Conservation (phyloP, 2,329 filamentous ascomycete genomes). For the Chaetomium sp. region DNA sequence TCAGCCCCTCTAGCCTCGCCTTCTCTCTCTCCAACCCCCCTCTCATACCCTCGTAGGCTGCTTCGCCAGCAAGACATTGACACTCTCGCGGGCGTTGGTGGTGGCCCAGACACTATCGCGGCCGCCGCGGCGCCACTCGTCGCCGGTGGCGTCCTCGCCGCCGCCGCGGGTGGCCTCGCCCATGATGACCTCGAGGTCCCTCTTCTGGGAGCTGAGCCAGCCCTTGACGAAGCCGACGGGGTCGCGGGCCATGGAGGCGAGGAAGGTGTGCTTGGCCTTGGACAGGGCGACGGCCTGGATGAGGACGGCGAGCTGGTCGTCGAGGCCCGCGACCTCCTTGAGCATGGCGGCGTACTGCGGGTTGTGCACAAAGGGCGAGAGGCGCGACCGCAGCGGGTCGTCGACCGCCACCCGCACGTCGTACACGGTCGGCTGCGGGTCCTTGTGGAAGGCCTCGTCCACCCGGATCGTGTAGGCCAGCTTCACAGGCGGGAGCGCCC, state of each 20-base stretch:
- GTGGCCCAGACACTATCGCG: conserved; percentile 58
- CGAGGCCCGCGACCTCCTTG: conserved; percentile 73
- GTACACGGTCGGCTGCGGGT: conserved; percentile 80
- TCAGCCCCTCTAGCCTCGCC: no score
- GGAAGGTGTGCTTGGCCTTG: conserved; percentile 89
- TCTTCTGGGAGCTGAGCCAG: conserved; percentile 89
- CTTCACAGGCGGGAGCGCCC: conserved; percentile 76
- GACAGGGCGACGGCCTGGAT: conserved; percentile 81
- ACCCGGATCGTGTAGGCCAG: conserved; percentile 92
- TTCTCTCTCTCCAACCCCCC: no score
- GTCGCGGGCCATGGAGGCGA: conserved; percentile 75
- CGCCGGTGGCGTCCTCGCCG: conserved; percentile 56
- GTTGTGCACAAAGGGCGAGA: conserved; percentile 67
- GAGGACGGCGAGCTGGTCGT: conserved; percentile 82
- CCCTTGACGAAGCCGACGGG: conserved; percentile 81
- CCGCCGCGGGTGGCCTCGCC: conserved; percentile 74
- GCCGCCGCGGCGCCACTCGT: conserved; percentile 70
- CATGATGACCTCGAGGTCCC: conserved; percentile 84
- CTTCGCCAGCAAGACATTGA: conserved; percentile 61
- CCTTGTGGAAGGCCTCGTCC: conserved; percentile 77
- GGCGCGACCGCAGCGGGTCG: conserved; percentile 72
- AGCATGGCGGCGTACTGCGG: conserved; percentile 71
- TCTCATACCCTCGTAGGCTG: conserved; percentile 40
- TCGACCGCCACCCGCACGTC: conserved; percentile 84
- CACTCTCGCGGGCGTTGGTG: conserved; percentile 62